These are phyloP conservation scores for Penicillium decumbens DNA, from an alignment of 2,329 filamentous ascomycete genomes.

Conservation along the genomic window DNA sequence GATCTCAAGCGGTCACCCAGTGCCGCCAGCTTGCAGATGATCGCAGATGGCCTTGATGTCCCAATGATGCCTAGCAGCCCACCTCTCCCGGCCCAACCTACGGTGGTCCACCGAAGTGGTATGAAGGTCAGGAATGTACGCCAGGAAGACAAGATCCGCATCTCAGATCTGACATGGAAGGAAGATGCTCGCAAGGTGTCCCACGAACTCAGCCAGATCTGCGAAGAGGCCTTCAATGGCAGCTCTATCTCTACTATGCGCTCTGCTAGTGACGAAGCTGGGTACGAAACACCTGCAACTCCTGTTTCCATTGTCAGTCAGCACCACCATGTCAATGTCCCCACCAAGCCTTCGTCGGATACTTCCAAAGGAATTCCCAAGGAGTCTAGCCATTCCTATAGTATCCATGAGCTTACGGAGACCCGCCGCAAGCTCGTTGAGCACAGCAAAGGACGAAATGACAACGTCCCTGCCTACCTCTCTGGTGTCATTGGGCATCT, in stretches of 20 bases:
- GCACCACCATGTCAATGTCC: slow-evolving; percentile 18
- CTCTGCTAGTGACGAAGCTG: slow-evolving; percentile 41
- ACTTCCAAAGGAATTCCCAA: slow-evolving; percentile 36
- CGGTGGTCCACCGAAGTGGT: slow-evolving; percentile 32
- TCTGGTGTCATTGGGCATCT: slow-evolving; percentile 58
- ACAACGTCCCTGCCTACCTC: slow-evolving; percentile 48
- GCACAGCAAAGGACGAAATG: slow-evolving; percentile 44
- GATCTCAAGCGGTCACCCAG: slow-evolving; percentile 25
- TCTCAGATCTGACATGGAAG: slow-evolving; percentile 53
- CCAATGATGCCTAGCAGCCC: slow-evolving; percentile 35
- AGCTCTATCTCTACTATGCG: slow-evolving; percentile 51
- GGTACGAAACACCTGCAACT: slow-evolving; percentile 51
- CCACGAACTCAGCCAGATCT: slow-evolving; percentile 78
- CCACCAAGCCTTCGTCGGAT: slow-evolving; percentile 32
- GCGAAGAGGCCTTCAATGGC: slow-evolving; percentile 86
- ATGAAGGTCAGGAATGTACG: slow-evolving; percentile 26
- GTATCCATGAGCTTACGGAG: slow-evolving; percentile 54
- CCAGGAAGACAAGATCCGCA: slow-evolving; percentile 42
- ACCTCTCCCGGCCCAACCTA: slow-evolving; percentile 39
- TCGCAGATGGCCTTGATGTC: slow-evolving; percentile 18
- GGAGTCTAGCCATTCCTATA: slow-evolving; percentile 50
- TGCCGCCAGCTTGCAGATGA: slow-evolving; percentile 24
- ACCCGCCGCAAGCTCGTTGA: slow-evolving; percentile 55
- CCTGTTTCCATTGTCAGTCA: slow-evolving; percentile 39
- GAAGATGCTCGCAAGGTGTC: slow-evolving; percentile 82